Conservation (phyloP, 2,329 filamentous ascomycete species). For the Diplodia corticola region DNA sequence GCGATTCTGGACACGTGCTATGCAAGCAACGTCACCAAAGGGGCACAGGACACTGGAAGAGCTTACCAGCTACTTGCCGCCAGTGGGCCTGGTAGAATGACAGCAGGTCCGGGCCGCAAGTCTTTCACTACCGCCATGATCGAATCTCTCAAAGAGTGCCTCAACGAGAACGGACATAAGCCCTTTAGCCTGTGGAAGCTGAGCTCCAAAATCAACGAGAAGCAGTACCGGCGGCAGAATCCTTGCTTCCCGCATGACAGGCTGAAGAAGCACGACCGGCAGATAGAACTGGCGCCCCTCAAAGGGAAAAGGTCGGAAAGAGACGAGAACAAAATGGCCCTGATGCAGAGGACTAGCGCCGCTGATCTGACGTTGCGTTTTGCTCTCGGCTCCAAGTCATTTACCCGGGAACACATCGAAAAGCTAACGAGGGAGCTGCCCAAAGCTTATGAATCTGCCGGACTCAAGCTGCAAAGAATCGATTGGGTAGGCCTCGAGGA, state of each 20-base stretch:
- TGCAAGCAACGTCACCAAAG: constrained; percentile 37
- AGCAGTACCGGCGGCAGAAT: constrained; percentile 31
- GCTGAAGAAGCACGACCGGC: constrained; percentile 29
- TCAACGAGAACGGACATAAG: constrained; percentile 25
- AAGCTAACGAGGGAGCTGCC: constrained; percentile 32
- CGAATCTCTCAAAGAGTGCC: constrained; percentile 31
- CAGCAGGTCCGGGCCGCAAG: constrained; percentile 32
- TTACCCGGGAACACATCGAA: constrained; percentile 36
- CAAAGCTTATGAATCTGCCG: constrained; percentile 32
- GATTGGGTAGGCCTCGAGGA: constrained; percentile 32
- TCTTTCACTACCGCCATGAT: constrained; percentile 41
- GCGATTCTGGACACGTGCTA: constrained; percentile 44
- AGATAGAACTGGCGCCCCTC: constrained; percentile 36
- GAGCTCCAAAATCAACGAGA: constrained; percentile 31
- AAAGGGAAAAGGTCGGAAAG: constrained; percentile 25
- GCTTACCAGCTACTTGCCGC: constrained; percentile 39
- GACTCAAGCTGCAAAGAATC: constrained; percentile 33
- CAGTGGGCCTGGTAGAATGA: constrained; percentile 32
- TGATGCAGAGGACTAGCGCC: constrained; percentile 28
- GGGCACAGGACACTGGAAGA: constrained; percentile 28
- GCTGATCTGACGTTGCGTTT: constrained; percentile 36
- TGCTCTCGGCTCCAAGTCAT: constrained; percentile 30
- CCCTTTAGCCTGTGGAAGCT: constrained; percentile 36
- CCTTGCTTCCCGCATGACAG: constrained; percentile 35
- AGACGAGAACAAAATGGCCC: constrained; percentile 20